Conservation (phyloP, 768 basidiomycete genomes). For the Sarcodon sp. region DNA sequence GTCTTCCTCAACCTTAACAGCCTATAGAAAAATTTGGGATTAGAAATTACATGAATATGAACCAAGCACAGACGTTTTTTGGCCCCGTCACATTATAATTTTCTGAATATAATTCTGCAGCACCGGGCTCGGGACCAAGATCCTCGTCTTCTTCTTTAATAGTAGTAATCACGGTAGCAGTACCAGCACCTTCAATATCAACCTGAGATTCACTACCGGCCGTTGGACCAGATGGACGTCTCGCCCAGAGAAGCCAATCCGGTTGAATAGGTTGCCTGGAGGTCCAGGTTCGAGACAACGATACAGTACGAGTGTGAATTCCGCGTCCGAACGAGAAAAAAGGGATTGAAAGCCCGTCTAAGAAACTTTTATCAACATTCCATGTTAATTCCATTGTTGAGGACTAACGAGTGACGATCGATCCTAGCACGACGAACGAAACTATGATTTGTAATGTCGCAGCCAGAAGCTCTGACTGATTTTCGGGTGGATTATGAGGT, state of each 20-base stretch:
- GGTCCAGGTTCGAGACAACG: constrained; percentile 31
- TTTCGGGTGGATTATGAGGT: constrained; percentile 45
- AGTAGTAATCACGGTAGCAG: no score
- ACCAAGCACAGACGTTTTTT: no score
- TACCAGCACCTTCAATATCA: no score
- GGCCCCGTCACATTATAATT: no score
- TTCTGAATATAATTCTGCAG: no score
- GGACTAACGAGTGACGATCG: constrained; percentile 70
- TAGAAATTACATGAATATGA: no score
- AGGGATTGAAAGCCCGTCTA: constrained; percentile 61
- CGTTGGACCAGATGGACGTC: constrained; percentile 9
- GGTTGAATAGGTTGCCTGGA: constrained; percentile 17
- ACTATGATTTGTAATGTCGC: constrained; percentile 72
- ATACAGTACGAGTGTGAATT: constrained; percentile 31
- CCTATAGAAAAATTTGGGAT: no score
- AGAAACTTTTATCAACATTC: neutral
- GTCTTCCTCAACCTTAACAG: no score
- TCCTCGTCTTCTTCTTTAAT: no score
- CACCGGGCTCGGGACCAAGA: no score
- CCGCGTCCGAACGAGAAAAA: constrained; percentile 44
- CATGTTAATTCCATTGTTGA: neutral
- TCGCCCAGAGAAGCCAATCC: constrained; percentile 32
- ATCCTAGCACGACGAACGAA: constrained; percentile 76
- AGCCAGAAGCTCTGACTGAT: constrained; percentile 63
- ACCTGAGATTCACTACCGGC: no score